Evolutionary conservation across 768 basidiomycete genomes (phyloP).

Genomic region (Tulasnella sp.): DNA sequence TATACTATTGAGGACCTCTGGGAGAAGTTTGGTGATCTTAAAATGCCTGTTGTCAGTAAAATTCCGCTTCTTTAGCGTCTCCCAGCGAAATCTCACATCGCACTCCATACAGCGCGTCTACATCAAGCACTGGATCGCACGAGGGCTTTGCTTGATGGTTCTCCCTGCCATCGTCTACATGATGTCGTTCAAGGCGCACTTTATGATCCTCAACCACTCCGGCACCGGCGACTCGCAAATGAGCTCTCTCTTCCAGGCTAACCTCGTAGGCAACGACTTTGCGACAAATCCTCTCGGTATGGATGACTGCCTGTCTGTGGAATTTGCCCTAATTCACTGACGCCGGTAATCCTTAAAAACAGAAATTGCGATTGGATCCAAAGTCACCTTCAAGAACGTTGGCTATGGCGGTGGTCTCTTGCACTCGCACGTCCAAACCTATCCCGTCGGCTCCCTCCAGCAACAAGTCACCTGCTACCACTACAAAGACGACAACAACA

Average conservation of each 20-base stretch:
- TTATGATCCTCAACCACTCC: constrained; percentile 85
- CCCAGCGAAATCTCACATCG: constrained; percentile 14
- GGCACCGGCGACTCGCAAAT: constrained; percentile 98
- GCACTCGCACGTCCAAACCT: constrained; percentile 95
- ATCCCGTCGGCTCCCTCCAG: constrained; percentile 82
- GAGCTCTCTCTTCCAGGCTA: constrained; percentile 97
- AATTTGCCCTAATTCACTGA: background rate
- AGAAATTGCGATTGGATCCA: constrained; percentile 89
- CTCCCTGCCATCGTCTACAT: constrained; percentile 90
- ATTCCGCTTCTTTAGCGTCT: background rate
- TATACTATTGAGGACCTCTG: constrained; percentile 98
- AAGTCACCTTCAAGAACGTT: constrained; percentile 90
- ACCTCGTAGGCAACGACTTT: constrained; percentile 91
- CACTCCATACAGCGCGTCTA: constrained; percentile 60
- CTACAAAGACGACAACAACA: constrained; percentile 97
- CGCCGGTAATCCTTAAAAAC: background rate
- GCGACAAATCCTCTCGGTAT: constrained; percentile 77
- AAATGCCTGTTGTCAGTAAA: constrained; percentile 71
- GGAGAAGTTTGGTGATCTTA: constrained; percentile 95
- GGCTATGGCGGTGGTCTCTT: constrained; percentile 95
- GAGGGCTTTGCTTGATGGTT: constrained; percentile 76
- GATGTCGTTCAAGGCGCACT: constrained; percentile 92
- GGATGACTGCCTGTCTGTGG: constrained; percentile 21
- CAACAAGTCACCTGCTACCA: constrained; percentile 99
- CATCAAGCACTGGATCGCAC: constrained; percentile 82